phyloP scores from a whole-genome alignment of 2,329 filamentous ascomycete genomes.

The Trichoderma sp. region DNA sequence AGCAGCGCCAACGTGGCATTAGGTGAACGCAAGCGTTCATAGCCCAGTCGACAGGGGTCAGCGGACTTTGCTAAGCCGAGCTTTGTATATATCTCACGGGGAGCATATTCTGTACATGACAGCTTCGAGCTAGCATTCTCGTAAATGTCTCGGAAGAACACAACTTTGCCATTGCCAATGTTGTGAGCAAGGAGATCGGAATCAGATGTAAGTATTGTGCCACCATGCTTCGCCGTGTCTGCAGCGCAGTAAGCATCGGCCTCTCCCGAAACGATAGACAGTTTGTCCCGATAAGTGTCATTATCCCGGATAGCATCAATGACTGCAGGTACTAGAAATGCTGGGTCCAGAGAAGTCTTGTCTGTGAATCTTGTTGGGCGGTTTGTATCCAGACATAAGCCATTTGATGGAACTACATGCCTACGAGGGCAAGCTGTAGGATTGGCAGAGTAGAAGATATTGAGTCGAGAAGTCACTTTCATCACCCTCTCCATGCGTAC shows the following conservation, averaged over 20 bases:
- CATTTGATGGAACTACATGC: constrained; percentile 27
- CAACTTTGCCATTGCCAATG: constrained; percentile 64
- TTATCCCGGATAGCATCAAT: constrained; percentile 66
- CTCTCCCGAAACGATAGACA: constrained; percentile 73
- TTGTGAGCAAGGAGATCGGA: constrained; percentile 81
- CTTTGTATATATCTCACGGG: constrained; percentile 42
- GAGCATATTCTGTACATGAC: constrained; percentile 36
- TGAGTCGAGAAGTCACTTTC: constrained; percentile 57
- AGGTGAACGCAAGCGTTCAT: constrained; percentile 36
- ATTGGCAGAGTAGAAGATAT: constrained; percentile 45
- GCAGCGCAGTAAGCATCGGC: constrained; percentile 80
- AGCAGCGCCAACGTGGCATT: constrained; percentile 37
- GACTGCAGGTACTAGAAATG: constrained; percentile 78
- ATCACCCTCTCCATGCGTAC: constrained; percentile 64
- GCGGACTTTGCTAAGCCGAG: constrained; percentile 43
- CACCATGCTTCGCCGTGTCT: constrained; percentile 56
- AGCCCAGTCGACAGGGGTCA: constrained; percentile 41
- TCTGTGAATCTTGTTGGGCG: constrained; percentile 28
- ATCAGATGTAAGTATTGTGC: constrained; percentile 74
- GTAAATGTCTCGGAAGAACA: constrained; percentile 68
- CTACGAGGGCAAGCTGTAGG: constrained; percentile 32
- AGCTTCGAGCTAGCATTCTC: constrained; percentile 32
- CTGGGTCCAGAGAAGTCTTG: constrained; percentile 50
- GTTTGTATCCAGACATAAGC: constrained; percentile 32
- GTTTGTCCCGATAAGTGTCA: constrained; percentile 44